These are phyloP conservation scores for Alternaria viburni DNA, from an alignment of 2,329 filamentous ascomycete genomes.

Conservation along the genomic window DNA sequence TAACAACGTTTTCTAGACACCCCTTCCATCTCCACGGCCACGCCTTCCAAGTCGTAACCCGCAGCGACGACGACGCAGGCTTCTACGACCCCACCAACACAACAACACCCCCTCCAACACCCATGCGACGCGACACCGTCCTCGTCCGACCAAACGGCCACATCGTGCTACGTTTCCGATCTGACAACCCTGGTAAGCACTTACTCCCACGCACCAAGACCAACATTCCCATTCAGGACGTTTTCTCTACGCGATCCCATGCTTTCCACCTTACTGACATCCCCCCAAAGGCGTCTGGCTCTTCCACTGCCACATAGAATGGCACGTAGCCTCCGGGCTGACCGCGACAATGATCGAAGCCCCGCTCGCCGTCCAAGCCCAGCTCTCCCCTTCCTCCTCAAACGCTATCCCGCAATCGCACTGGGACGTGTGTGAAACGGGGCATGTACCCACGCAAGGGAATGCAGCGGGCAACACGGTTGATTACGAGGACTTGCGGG, in stretches of 20 bases:
- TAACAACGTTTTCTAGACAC: slow-evolving; percentile 41
- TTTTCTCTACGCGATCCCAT: neutral
- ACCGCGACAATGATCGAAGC: slow-evolving; percentile 60
- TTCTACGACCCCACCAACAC: slow-evolving; percentile 56
- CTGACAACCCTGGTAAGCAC: slow-evolving; percentile 54
- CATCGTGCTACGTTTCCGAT: slow-evolving; percentile 61
- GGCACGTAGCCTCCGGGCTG: slow-evolving; percentile 54
- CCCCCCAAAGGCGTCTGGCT: slow-evolving; percentile 30
- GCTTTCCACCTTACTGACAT: neutral
- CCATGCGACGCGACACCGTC: slow-evolving; percentile 61
- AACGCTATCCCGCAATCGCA: slow-evolving; percentile 66
- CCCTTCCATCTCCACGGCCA: slow-evolving; percentile 74
- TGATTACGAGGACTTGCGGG: slow-evolving; percentile 63
- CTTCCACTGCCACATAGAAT: slow-evolving; percentile 47
- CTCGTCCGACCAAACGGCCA: slow-evolving; percentile 62
- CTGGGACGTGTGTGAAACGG: slow-evolving; percentile 63
- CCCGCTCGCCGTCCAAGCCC: slow-evolving; percentile 64
- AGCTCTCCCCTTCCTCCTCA: slow-evolving; percentile 17
- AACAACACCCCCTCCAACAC: slow-evolving; percentile 28
- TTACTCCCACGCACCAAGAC: neutral
- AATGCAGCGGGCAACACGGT: slow-evolving; percentile 77
- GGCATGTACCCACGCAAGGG: slow-evolving; percentile 61
- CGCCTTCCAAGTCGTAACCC: slow-evolving; percentile 45
- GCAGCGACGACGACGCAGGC: slow-evolving; percentile 43
- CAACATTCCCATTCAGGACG: neutral